Evolutionary conservation across 106 monocot genomes (phyloP), one percentile per base, ranked within the genome.

Genomic region (Dioscorea alata): DNA sequence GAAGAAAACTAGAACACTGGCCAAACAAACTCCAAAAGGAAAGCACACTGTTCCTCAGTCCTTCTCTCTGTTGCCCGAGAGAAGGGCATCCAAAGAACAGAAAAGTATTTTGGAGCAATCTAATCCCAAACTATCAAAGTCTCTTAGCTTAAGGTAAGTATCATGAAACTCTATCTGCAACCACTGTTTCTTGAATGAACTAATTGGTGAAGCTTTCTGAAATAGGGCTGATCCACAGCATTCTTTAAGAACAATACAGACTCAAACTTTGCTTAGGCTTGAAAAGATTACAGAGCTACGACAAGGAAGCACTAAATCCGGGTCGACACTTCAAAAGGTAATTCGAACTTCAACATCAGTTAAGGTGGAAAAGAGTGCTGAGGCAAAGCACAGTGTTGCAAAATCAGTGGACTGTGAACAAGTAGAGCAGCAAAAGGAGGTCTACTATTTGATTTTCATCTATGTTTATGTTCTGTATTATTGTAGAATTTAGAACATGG

Each of bases 211-310:
- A 10, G 9, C 10, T 42, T 42, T 42, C 10, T 42, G 42, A 42
- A 42, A 42, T 22, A 62, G 62, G 31, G 4, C 28, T 31, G 33
- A 62, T 12, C 33, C 62, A 16, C 25, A 31, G 15, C 28, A 1
- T 62, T 32, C 62, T 32, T 10, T 62, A 33, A 62, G 62, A 22
- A 62, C 25, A 10, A 31, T 62, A 12, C 33, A 33, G 15, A 62
- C 62, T 32, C 62, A 62, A 33, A 62, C 62, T 62, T 62, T 33
- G 12, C 62, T 62, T 33, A 62, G 62, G 15, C 62, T 62, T 33
- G 62, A 62, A 62, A 62, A 32, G 22, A 33, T 62, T 4, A 62
- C 62, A 4, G 62, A 62, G 62, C 13, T 62, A 33, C 31, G 62
- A 33, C 54, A 56, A 4, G 13, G 54, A 16, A 56, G 4, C 16